phyloP scores from a whole-genome alignment of 768 basidiomycete genomes.

The Amanita molliuscula region DNA sequence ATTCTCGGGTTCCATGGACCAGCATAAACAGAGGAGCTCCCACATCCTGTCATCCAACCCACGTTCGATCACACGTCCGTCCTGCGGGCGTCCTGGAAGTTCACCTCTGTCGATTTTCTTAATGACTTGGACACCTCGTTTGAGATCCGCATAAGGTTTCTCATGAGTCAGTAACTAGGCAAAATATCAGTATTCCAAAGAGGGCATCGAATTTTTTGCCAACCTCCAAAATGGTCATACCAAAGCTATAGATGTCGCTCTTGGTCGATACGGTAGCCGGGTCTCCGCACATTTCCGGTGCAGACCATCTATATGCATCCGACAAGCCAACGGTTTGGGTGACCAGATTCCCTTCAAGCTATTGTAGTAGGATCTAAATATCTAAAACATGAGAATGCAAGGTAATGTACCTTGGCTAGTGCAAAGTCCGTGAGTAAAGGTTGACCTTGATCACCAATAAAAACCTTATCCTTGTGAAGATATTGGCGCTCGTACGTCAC shows the following conservation, averaged over 20 bases:
- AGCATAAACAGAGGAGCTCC: slow-evolving; percentile 10
- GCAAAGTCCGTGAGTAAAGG: slow-evolving; percentile 3
- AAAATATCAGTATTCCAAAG: neutral
- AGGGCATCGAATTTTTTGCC: neutral
- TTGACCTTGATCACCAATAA: slow-evolving; percentile 1
- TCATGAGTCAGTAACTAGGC: slow-evolving; percentile 2
- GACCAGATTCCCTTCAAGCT: neutral
- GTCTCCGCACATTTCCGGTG: slow-evolving; percentile 4
- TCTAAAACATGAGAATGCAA: neutral
- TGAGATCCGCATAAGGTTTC: slow-evolving; percentile 1
- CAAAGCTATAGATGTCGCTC: slow-evolving; percentile 5
- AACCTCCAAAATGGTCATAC: slow-evolving; percentile 4
- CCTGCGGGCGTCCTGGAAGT: slow-evolving; percentile 10
- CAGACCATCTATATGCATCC: slow-evolving; percentile 3
- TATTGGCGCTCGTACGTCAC: neutral
- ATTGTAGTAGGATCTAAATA: too few species aligned
- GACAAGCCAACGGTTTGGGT: slow-evolving; percentile 1
- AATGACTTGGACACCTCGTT: neutral
- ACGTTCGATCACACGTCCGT: slow-evolving; percentile 6
- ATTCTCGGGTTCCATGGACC: slow-evolving; percentile 5
- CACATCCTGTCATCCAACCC: slow-evolving; percentile 13
- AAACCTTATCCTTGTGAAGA: neutral
- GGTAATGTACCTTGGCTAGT: slow-evolving; percentile 1
- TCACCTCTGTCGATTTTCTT: slow-evolving; percentile 8
- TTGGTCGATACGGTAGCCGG: slow-evolving; percentile 1